These are phyloP conservation scores for Pleurotus salmoneostramineus DNA, from an alignment of 768 basidiomycete species.

Conservation along the genomic window DNA sequence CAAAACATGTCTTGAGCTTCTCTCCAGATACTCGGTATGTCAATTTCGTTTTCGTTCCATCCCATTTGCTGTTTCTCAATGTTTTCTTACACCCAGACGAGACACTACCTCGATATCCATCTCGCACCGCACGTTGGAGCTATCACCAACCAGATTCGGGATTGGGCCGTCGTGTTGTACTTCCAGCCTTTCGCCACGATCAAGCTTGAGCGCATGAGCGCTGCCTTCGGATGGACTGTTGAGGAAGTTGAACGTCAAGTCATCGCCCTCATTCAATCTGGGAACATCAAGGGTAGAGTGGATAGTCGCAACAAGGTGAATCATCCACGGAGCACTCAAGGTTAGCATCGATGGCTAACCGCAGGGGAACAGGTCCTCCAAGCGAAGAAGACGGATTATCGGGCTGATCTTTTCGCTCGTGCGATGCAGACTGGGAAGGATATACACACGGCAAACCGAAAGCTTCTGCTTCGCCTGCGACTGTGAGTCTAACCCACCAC, in stretches of 20 bases:
- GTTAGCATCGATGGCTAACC: too few relatives aligned
- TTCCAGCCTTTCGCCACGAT: conserved; percentile 90
- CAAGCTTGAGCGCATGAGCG: conserved; percentile 77
- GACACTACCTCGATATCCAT: conserved; percentile 77
- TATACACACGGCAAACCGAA: conserved; percentile 71
- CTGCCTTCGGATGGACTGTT: conserved; percentile 79
- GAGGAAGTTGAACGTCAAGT: conserved; percentile 72
- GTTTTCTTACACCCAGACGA: conserved; percentile 44
- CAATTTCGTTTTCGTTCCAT: neutral
- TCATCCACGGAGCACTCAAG: neutral
- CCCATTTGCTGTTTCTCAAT: neutral
- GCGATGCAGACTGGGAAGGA: conserved; percentile 72
- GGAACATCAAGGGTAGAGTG: conserved; percentile 77
- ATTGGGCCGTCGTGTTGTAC: conserved; percentile 80
- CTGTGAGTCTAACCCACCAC: conserved; percentile 48
- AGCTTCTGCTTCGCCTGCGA: conserved; percentile 77
- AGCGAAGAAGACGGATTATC: conserved; percentile 75
- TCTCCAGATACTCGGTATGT: conserved; percentile 68
- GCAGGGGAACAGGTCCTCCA: conserved; percentile 56
- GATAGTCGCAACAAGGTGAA: conserved; percentile 86
- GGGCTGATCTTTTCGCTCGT: conserved; percentile 70
- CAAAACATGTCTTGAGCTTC: conserved; percentile 72
- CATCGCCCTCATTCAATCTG: conserved; percentile 71
- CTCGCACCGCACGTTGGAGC: conserved; percentile 62
- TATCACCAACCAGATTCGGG: conserved; percentile 67